Conservation (phyloP, 2,329 filamentous ascomycete species). For the Cladosporium cucumerinum region DNA sequence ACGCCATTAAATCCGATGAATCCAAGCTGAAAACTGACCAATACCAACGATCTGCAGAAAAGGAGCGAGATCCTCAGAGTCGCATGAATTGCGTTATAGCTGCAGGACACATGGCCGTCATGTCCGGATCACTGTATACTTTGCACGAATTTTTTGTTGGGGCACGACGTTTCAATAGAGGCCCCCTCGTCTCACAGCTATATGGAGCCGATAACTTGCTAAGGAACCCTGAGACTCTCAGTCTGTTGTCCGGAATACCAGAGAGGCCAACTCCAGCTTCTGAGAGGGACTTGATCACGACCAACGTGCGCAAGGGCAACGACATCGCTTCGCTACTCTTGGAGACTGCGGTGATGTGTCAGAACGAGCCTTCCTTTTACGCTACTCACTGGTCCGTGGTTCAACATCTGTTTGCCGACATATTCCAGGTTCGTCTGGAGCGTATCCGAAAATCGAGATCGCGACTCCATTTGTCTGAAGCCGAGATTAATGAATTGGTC, state of each 20-base stretch:
- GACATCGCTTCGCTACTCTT: conserved; percentile 29
- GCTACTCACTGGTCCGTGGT: conserved; percentile 19
- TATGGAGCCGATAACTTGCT: neutral
- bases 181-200: conserved; percentile 26
- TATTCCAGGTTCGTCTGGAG: conserved; percentile 19
- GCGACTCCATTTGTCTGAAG: conserved; percentile 20
- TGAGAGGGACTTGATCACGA: neutral
- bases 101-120: neutral
- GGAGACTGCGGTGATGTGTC: conserved; percentile 30
- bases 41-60: neutral
- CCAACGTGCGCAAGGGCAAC: conserved; percentile 26
- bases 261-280: neutral
- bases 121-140: conserved; percentile 33
- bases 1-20: neutral
- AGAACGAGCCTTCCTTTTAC: conserved; percentile 36
- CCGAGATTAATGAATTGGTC: conserved; percentile 22
- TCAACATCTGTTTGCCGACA: conserved; percentile 19
- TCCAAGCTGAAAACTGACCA: neutral
- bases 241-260: neutral
- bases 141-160: conserved; percentile 35
- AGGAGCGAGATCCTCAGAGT: neutral
- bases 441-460: conserved; percentile 19
- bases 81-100: neutral
- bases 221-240: neutral
- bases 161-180: conserved; percentile 38